Conservation (phyloP, 257 asterid species). For the Nicotiana tomentosiformis region DNA sequence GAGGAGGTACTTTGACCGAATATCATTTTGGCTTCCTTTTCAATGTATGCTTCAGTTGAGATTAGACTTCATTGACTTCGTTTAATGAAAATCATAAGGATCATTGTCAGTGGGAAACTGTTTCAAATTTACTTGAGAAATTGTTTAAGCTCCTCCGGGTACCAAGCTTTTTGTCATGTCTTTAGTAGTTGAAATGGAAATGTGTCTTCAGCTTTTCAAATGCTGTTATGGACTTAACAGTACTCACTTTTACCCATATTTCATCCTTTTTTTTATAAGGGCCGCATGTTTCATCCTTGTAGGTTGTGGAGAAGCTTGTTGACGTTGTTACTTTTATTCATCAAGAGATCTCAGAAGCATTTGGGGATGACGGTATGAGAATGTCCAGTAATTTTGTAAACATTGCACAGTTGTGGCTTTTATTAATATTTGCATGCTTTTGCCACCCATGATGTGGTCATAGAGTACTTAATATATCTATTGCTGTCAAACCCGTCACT, state of each 20-base stretch:
- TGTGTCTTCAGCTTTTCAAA: not conserved
- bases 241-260: not conserved
- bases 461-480: too few relatives aligned
- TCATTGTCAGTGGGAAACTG: not conserved
- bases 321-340: conserved; percentile 85
- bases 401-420: not conserved
- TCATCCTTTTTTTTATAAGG: not conserved
- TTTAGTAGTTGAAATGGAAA: not conserved
- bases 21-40: not conserved
- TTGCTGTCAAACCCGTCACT: not conserved
- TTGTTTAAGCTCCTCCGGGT: not conserved
- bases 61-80: not conserved
- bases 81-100: not conserved
- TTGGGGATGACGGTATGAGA: conserved; percentile 61
- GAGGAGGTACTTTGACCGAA: conserved; percentile 63
- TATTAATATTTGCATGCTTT: not conserved
- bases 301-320: conserved; percentile 95
- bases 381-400: not conserved
- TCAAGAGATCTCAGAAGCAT: conserved; percentile 78
- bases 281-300: conserved; percentile 7
- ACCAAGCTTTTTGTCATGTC: not conserved
- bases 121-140: not conserved
- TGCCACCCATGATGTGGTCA: not conserved
- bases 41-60: not conserved
- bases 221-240: not conserved